These are phyloP conservation scores for Aspergillus leporis DNA, from an alignment of 495 filamentous ascomycete genomes.

Conservation along the genomic window DNA sequence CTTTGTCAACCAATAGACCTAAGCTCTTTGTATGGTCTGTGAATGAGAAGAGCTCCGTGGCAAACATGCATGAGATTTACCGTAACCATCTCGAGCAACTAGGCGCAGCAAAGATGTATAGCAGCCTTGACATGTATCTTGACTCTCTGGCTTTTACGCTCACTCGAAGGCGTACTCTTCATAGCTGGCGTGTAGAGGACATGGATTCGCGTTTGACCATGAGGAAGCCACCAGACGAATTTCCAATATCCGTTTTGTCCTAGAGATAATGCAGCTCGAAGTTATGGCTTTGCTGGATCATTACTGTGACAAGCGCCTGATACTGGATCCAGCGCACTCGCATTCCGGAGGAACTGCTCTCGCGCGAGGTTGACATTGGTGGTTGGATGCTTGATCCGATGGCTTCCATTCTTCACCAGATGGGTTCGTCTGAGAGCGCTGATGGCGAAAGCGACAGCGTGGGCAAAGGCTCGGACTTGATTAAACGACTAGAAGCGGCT, in stretches of 20 bases:
- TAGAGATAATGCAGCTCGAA: neutral
- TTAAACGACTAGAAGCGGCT: neutral
- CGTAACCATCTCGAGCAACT: no score
- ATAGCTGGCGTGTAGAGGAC: neutral
- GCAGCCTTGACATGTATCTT: no score
- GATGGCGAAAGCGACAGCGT: neutral
- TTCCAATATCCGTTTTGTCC: neutral
- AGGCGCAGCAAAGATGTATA: no score
- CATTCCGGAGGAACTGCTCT: neutral
- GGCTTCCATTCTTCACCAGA: neutral
- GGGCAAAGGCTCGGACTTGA: neutral
- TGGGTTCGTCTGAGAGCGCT: neutral
- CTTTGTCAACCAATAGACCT: no score
- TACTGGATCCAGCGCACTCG: neutral
- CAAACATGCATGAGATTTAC: no score
- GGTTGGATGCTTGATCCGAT: neutral
- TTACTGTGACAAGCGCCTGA: neutral
- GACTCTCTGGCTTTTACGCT: no score
- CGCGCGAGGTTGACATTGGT: neutral
- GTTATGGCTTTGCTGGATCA: neutral
- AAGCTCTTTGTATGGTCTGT: no score
- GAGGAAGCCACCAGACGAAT: neutral
- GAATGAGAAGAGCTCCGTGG: no score
- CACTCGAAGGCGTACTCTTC: no score
- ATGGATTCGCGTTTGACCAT: neutral